A percentile compares a stretch with the other conserved stretches of the same genome.
These are phyloP conservation scores for Pseudopediastrum boryanum DNA, from an alignment of 139 green algal species.

Conservation along the genomic window DNA sequence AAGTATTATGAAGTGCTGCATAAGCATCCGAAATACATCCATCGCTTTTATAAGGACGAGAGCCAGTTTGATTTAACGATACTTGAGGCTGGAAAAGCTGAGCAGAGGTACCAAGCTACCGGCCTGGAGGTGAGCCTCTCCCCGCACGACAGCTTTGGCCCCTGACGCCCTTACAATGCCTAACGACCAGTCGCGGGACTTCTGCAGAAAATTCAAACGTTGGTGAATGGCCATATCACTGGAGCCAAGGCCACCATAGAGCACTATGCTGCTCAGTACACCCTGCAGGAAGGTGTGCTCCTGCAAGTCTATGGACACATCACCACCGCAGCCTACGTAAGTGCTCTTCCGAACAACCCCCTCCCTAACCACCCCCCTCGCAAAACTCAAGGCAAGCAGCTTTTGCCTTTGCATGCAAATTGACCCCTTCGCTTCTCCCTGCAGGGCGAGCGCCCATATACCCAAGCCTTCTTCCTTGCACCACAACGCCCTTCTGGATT, in stretches of 20 bases:
- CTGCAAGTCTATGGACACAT: constrained; percentile 80
- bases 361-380: neutral
- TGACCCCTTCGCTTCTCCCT: constrained; percentile 19
- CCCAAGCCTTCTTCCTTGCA: constrained; percentile 93
- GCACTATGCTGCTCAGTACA: constrained; percentile 84
- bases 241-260: constrained; percentile 63
- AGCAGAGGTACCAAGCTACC: constrained; percentile 6
- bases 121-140: constrained; percentile 12
- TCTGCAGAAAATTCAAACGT: constrained; percentile 80
- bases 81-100: constrained; percentile 43
- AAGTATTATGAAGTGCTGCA: constrained; percentile 89
- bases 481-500: constrained; percentile 89
- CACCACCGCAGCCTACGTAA: neutral
- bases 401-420: neutral
- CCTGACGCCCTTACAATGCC: too few relatives aligned
- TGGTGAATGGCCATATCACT: constrained; percentile 61
- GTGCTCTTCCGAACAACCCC: neutral
- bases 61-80: constrained; percentile 67
- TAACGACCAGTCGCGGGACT: neutral
- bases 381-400: neutral
- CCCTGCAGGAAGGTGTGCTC: constrained; percentile 72
- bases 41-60: constrained; percentile 88
- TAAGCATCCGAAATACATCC: constrained; percentile 65
- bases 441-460: constrained; percentile 70
- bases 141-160: neutral